phyloP scores from a whole-genome alignment of 192 early-diverging fungal species.

The Podila epicladia region DNA sequence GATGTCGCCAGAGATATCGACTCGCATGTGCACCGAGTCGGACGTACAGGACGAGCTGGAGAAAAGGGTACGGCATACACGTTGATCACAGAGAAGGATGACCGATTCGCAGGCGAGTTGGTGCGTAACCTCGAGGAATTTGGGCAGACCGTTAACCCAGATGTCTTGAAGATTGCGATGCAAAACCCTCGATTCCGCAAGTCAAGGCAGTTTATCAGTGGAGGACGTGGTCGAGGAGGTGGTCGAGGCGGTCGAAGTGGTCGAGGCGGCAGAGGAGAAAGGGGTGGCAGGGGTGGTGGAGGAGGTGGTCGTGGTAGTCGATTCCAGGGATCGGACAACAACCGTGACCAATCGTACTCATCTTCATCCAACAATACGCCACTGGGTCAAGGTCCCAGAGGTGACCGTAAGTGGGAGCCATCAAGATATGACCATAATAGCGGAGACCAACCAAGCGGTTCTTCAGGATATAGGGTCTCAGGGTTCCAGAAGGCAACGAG shows the following conservation, averaged over 20 bases:
- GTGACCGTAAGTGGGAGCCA: not conserved
- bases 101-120: slow-evolving; percentile 69
- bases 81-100: slow-evolving; percentile 69
- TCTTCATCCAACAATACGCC: slow-evolving; percentile 28
- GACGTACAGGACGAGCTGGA: slow-evolving; percentile 77
- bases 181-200: slow-evolving; percentile 74
- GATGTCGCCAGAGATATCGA: slow-evolving; percentile 87
- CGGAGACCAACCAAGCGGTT: not conserved
- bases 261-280: slow-evolving; percentile 47
- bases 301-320: slow-evolving; percentile 50
- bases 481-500: slow-evolving; percentile 43
- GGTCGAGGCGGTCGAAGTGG: slow-evolving; percentile 61
- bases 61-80: slow-evolving; percentile 75
- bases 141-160: slow-evolving; percentile 58
- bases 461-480: slow-evolving; percentile 32
- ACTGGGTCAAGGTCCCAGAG: slow-evolving; percentile 19
- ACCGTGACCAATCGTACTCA: slow-evolving; percentile 7
- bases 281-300: slow-evolving; percentile 48
- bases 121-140: slow-evolving; percentile 69
- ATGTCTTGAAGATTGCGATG: slow-evolving; percentile 56
- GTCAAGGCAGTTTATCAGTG: slow-evolving; percentile 48
- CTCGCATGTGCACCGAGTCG: slow-evolving; percentile 83
- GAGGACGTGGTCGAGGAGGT: slow-evolving; percentile 38
- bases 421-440: not conserved
- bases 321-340: slow-evolving; percentile 8